Evolutionary conservation across 495 filamentous ascomycete genomes (phyloP).

Genomic region (Xylaria cubensis): DNA sequence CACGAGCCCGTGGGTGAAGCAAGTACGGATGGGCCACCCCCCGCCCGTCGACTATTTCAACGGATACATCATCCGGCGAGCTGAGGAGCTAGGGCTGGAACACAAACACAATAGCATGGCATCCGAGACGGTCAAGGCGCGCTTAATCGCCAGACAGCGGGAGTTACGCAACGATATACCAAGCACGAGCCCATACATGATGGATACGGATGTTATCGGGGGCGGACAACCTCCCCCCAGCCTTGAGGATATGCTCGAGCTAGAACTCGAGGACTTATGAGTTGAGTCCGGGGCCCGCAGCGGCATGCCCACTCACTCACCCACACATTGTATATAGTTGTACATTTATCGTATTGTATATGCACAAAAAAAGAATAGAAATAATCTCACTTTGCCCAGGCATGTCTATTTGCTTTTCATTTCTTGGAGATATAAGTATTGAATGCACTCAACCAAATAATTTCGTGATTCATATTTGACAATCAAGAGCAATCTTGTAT

Average conservation of each 20-base stretch:
- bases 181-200: constrained; percentile 27
- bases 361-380: constrained; percentile 11
- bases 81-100: constrained; percentile 68
- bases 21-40: constrained; percentile 45
- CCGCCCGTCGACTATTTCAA: constrained; percentile 84
- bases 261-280: not conserved
- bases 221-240: constrained; percentile 25
- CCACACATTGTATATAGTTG: constrained; percentile 29
- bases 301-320: no score
- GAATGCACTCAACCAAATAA: not conserved
- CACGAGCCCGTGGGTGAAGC: constrained; percentile 52
- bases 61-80: constrained; percentile 78
- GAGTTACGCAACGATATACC: constrained; percentile 37
- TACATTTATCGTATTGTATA: constrained; percentile 28
- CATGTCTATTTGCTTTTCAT: no score
- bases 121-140: constrained; percentile 45
- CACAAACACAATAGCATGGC: constrained; percentile 64
- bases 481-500: not conserved
- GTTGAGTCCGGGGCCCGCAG: not conserved
- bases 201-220: constrained; percentile 29
- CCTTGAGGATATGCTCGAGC: not conserved
- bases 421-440: not conserved
- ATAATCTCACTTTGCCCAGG: not conserved
- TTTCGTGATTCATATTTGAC: not conserved
- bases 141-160: constrained; percentile 28